Base-by-base conservation (phyloP, 2,329 filamentous ascomycete species). In the Colletotrichum endophyticum region DNA sequence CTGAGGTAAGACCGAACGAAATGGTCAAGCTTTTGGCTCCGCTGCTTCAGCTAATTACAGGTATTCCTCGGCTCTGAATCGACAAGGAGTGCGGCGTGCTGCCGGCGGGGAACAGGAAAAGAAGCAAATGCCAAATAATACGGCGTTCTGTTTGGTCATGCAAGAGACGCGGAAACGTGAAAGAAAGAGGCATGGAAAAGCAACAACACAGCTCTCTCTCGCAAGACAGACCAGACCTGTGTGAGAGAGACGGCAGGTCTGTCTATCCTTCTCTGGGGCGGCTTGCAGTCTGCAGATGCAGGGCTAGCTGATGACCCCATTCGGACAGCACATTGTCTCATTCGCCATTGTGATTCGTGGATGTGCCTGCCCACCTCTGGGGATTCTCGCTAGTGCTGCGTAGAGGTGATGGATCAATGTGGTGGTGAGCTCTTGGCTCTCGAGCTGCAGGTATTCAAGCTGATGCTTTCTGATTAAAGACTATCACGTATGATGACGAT, bases 311-410 rank as follows among this genome's bases (percentile, higher is more conserved):
- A 72, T 62, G 30, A 28, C 53, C 63, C 39, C 73, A 66, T 71
- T 61, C 7, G 61, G 73, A 75, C 62, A 32, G 28, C 63, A 76
- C 70, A 64, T 68, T 76, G 70, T 63, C 57, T 56, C 63, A 49
- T 68, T 44, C 30, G 11, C 49, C 36, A 6, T 57, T 7, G 13
- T 73, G 39, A 76, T 76, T 73, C 73, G 70, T 63, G 62, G 73
- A 56, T 22, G 19, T 15, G 69, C 36, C 19, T 36, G 25, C 36
- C 49, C 34, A 27, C 62, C 69, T 36, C 34, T 25, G 44, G 44
- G 69, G 59, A 62, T 25, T 34, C 59, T 27, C 30, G 9, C 59
- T 49, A 49, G 44, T 8, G 19, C 39, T 44, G 39, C 19, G 44
- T 49, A 22, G 19, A n/a, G 28, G 27, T 62, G 59, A 22, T 30